Conservation (phyloP, 2,329 filamentous ascomycete species). For the Fusarium sp. region DNA sequence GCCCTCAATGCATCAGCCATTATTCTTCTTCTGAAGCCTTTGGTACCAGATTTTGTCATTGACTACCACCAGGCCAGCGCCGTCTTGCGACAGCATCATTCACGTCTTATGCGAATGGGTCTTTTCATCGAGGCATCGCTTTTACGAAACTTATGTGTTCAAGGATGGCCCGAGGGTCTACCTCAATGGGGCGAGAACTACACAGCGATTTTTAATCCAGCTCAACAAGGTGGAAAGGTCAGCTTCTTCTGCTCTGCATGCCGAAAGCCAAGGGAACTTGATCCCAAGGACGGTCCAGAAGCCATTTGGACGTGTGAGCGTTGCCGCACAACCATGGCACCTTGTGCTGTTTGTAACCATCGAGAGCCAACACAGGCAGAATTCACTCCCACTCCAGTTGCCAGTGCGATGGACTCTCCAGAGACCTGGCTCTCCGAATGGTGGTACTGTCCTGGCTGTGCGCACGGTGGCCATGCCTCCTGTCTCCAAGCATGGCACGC, state of each 20-base stretch:
- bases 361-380: conserved; percentile 64
- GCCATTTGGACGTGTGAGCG: conserved; percentile 73
- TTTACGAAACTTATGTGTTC: conserved; percentile 72
- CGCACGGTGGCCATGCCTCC: conserved; percentile 73
- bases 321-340: conserved; percentile 67
- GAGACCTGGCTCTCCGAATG: conserved; percentile 61
- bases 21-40: conserved; percentile 70
- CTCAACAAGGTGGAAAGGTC: conserved; percentile 69
- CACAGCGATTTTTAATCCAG: conserved; percentile 66
- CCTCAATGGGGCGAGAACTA: conserved; percentile 70
- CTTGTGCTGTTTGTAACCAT: conserved; percentile 73
- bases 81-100: conserved; percentile 72
- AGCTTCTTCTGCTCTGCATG: conserved; percentile 70
- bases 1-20: conserved; percentile 74
- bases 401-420: conserved; percentile 47
- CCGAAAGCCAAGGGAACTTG: conserved; percentile 69
- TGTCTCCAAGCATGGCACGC: conserved; percentile 74
- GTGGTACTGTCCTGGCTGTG: conserved; percentile 76
- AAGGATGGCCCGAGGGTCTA: conserved; percentile 69
- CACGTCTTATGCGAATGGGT: conserved; percentile 71
- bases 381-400: conserved; percentile 53
- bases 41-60: conserved; percentile 69
- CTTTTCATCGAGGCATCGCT: conserved; percentile 74
- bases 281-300: conserved; percentile 60
- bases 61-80: conserved; percentile 69